Base-by-base conservation (phyloP, 345 rosid genomes). In the Stellera chamaejasme region DNA sequence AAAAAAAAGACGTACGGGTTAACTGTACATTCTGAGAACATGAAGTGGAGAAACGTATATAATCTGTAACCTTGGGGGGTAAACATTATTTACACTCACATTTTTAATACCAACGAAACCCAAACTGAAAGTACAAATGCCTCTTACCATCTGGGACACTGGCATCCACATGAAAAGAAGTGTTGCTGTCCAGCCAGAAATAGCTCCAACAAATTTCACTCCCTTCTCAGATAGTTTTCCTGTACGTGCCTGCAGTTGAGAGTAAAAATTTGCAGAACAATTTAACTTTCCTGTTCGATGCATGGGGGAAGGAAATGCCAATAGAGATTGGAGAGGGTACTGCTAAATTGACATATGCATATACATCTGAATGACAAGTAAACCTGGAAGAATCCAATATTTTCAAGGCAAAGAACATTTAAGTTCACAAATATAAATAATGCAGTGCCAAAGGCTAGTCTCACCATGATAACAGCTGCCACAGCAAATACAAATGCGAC, bases 161-260 rank as follows among this genome's bases (percentile, higher is more conserved):
- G 95, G 92, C 95, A 91, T 91, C 95, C 96, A 88, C 98, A 91
- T 91, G 79, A 91, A 91, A 63, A 91, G 88, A 67, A 91, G 82
- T 11, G 98, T 91, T 10, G 98, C 93, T 36, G 96, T 82, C 98
- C 96, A 91, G 67, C 98, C 98, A 67, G 93, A 82, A 75, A 82
- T 46, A 49, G 75, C 76, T 49, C 83, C 84, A 4, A 91, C 65
- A 54, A 91, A 76, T 68, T 69, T 83, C 59, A 74, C 83, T 52
- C 81, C 83, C 79, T 82, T 58, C 63, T 79, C 80, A 0, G 96
- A 41, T 55, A 91, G 95, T 72, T 74, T 82, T 28, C 92, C 96
- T 0, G 54, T 77, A 59, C 86, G 72, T 64, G 92, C 88, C 98
- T 91, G 87, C 75, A 59, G 54, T 6, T 13, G 41, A 48, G 61